phyloP scores from a whole-genome alignment of 371 early-diverging fungal genomes.

The Dichotomocladium elegans region DNA sequence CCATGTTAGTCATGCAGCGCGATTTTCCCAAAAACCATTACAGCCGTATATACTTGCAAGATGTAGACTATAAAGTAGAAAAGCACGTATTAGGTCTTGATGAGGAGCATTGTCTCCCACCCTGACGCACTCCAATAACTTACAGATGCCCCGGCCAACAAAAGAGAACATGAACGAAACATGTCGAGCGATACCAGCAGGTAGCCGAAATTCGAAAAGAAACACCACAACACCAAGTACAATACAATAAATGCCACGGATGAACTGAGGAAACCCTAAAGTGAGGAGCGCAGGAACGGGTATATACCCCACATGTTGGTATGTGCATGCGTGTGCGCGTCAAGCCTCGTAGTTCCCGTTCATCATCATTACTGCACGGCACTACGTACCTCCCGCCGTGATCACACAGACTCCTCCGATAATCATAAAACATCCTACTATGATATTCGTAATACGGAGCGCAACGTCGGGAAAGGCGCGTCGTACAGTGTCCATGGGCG shows the following conservation, averaged over 20 bases:
- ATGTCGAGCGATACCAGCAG: constrained; percentile 22
- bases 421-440: constrained; percentile 34
- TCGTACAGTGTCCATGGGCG: constrained; percentile 1
- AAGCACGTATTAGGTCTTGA: not conserved
- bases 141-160: constrained; percentile 19
- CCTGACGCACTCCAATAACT: no score
- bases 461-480: constrained; percentile 12
- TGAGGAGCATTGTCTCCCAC: not conserved
- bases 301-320: no score
- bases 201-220: constrained; percentile 39
- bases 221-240: constrained; percentile 36
- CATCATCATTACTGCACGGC: no score
- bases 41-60: constrained; percentile 14
- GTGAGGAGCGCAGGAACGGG: no score
- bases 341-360: not conserved
- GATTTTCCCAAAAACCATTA: not conserved
- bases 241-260: constrained; percentile 43
- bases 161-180: constrained; percentile 20
- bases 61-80: constrained; percentile 16
- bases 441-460: constrained; percentile 28
- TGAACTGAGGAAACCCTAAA: constrained; percentile 42
- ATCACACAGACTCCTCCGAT: constrained; percentile 26
- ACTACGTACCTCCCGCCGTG: not conserved
- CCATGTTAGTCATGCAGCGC: not conserved
- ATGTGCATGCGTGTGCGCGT: no score